Evolutionary conservation across 2,329 filamentous ascomycete genomes (phyloP), one percentile per base, ranked within the genome.

Genomic region (Beauveria rudraprayagi): DNA sequence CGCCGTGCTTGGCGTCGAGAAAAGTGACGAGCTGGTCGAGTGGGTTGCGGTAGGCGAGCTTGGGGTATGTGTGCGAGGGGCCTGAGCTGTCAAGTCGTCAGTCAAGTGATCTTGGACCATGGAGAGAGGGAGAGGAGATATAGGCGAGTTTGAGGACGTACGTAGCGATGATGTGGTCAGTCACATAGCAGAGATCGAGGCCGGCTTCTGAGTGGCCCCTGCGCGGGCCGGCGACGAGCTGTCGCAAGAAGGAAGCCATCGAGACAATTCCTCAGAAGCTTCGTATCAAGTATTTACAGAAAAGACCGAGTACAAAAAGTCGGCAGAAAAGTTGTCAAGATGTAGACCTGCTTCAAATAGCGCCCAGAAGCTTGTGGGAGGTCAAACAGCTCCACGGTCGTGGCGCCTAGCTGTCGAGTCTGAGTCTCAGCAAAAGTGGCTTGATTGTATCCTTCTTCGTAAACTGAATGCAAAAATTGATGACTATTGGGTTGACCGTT

Each of bases 111-210:
- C 26, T 48, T 9, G 1, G 22, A 44, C 8, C n/a, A 7, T 16
- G 14, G 7, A 19, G 16, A 30, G 44, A 40, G 16, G 37, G 17
- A 1, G 26, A 17, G 2, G 43, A 16, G 58, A 26, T 16, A 2
- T n/a, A 37, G 26, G 16, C n/a, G 22, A 16, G 44, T 14, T 30
- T 44, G 24, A 5, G 34, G 14, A 70, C 80, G 62, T 71, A 85
- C 79, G 83, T 86, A 17, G 80, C 84, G 62, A 86, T 83, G 65
- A 88, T 90, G 69, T 89, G 85, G 69, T 92, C 86, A 0, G 92
- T 96, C 41, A 97, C 92, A 75, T 99, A 99, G 80, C 93, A 97
- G 50, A 99, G 83, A 72, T 99, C 94, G 28, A 99, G 82, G 6
- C 90, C 89, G 8, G 93, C 89, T 77, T 97, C 93, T 34, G 89